These are phyloP conservation scores for Grigorovia transvaalensis DNA, from an alignment of 805 yeast genomes.

Conservation along the genomic window DNA sequence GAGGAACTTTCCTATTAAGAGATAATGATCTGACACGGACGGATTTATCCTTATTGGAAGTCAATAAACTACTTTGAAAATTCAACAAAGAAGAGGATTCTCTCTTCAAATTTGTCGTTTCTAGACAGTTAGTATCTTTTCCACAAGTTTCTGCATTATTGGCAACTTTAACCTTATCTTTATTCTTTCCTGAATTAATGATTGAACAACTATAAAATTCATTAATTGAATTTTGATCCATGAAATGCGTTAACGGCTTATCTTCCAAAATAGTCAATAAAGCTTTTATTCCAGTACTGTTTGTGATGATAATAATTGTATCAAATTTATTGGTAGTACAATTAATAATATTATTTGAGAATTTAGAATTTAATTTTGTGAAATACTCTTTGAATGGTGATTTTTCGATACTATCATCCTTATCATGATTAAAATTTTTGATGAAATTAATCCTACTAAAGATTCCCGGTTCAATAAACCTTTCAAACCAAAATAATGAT, in stretches of 20 bases:
- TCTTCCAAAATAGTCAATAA: slow-evolving; percentile 27
- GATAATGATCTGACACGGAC: slow-evolving; percentile 25
- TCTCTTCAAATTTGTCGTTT: slow-evolving; percentile 10
- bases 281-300: slow-evolving; percentile 28
- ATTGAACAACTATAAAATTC: slow-evolving; percentile 15
- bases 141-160: neutral
- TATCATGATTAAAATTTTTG: neutral
- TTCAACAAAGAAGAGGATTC: slow-evolving; percentile 24
- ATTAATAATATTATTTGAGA: slow-evolving; percentile 5
- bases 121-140: neutral
- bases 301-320: slow-evolving; percentile 23
- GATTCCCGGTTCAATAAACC: slow-evolving; percentile 16
- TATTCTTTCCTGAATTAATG: slow-evolving; percentile 5
- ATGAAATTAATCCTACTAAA: slow-evolving; percentile 15
- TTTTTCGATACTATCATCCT: slow-evolving; percentile 4
- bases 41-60: slow-evolving; percentile 28
- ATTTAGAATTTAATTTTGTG: slow-evolving; percentile 18
- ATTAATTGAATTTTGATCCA: slow-evolving; percentile 23
- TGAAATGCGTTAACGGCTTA: slow-evolving; percentile 22
- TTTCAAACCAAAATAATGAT: slow-evolving; percentile 26
- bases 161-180: no score
- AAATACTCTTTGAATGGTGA: slow-evolving; percentile 29
- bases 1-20: slow-evolving; percentile 10
- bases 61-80: slow-evolving; percentile 21
- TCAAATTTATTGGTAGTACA: slow-evolving; percentile 7